Evolutionary conservation across 1,284 basidiomycete species (phyloP), one percentile per base, ranked within the genome.

Genomic region (Pulveroboletus sp.): DNA sequence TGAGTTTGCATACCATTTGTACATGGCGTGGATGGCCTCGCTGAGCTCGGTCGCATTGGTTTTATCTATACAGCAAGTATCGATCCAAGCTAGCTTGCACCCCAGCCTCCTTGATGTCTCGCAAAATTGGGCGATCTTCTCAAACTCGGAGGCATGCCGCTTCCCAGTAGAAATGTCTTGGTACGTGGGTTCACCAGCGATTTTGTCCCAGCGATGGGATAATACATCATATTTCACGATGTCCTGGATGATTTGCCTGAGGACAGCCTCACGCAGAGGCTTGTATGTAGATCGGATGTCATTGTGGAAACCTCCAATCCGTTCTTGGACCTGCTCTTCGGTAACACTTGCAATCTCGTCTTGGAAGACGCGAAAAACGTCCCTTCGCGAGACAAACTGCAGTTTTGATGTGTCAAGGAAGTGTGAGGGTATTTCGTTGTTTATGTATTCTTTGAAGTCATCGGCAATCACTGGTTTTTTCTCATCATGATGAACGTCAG

Each of bases 1-100:
- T n/a, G 61, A 42, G 7, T 45, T 35, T 11, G 35, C 39, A n/a
- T 57, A 64, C 54, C 62, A 62, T 28, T 33, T 49, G 44, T 58
- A 61, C 61, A 64, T 62, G 5, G 45, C 43, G 17, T 52, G 49
- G 22, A 63, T 62, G 18, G 62, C 49, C 24, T 62, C 61, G 40
- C 56, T 52, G 22, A 57, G 46, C 18, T 64, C 62, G 2, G 43
- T 33, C 8, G 48, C 52, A 20, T 51, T 54, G 22, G 31, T 53
- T 18, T 54, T 52, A 22, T 57, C 52, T 12, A 62, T 62, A 39
- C 61, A 60, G 14, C 54, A 60, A 3, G 58, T 63, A 39, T 62
- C 58, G 15, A 52, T 36, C 61, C 62, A 63, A 12, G 49, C 60
- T 4, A 65, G 36, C 26, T 38, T 49, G 44, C 51, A 51, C 10